phyloP scores from a whole-genome alignment of 345 rosid genomes.

The Eutrema japonicum region DNA sequence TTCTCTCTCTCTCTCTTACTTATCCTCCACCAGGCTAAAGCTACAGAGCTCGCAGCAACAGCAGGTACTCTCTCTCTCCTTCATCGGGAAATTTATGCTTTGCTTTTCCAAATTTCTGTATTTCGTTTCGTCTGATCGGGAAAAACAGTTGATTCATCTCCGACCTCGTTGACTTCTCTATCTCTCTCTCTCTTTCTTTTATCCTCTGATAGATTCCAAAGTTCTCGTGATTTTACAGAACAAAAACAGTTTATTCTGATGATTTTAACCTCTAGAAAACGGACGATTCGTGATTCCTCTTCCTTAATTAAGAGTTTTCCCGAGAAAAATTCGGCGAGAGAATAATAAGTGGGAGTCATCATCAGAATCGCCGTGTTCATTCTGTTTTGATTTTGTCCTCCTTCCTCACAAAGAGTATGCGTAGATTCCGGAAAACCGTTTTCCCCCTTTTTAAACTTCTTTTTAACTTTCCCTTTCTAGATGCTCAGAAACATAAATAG shows the following conservation, averaged over 20 bases:
- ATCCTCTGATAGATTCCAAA: constrained; percentile 30
- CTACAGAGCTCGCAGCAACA: constrained; percentile 23
- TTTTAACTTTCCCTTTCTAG: constrained; percentile 35
- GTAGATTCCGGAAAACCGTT: constrained; percentile 25
- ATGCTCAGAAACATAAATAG: constrained; percentile 20
- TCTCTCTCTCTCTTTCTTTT: neutral
- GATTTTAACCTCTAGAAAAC: neutral
- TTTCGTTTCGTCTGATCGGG: constrained; percentile 18
- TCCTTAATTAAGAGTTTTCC: neutral
- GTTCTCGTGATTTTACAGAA: neutral
- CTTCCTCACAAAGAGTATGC: neutral
- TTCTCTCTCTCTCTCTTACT: constrained; percentile 21
- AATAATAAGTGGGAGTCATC: neutral
- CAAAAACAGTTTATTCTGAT: too few relatives aligned
- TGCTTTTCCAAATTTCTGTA: neutral
- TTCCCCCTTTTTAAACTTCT: neutral
- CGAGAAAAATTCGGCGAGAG: neutral
- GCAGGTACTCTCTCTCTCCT: constrained; percentile 31
- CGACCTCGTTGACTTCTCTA: constrained; percentile 41
- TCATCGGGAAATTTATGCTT: neutral
- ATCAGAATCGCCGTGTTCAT: neutral
- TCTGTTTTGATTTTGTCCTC: constrained; percentile 7
- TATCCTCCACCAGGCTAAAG: constrained; percentile 12
- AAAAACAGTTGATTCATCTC: constrained; percentile 20
- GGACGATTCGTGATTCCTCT: constrained; percentile 1